phyloP scores from a whole-genome alignment of 768 basidiomycete species.

The Asterophora lycoperdoides region DNA sequence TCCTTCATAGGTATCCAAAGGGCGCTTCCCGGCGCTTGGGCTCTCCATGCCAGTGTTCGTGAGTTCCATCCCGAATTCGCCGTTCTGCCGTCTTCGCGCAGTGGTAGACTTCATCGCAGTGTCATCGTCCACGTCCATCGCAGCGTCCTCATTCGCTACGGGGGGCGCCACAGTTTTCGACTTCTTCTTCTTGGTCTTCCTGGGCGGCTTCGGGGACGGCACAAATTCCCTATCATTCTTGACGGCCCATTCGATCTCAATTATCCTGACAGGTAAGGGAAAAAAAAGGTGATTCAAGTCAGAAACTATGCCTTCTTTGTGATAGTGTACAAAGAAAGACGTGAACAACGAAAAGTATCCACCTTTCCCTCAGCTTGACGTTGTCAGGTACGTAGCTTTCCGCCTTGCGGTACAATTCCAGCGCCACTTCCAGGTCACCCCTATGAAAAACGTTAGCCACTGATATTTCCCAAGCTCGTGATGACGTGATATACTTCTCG shows the following conservation, averaged over 20 bases:
- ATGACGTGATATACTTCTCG: slow-evolving; percentile 58
- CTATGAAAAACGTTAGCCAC: slow-evolving; percentile 30
- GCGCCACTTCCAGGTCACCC: slow-evolving; percentile 75
- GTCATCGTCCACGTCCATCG: slow-evolving; percentile 26
- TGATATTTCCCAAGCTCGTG: neutral
- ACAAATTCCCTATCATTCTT: slow-evolving; percentile 57
- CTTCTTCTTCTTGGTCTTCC: slow-evolving; percentile 35
- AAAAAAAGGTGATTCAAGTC: slow-evolving; percentile 34
- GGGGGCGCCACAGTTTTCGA: slow-evolving; percentile 22
- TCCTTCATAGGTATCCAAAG: slow-evolving; percentile 26
- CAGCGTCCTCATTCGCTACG: slow-evolving; percentile 23
- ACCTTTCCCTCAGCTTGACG: slow-evolving; percentile 83
- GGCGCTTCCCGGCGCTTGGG: slow-evolving; percentile 36
- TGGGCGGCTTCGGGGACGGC: slow-evolving; percentile 49
- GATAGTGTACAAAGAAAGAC: slow-evolving; percentile 59
- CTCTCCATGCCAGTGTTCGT: slow-evolving; percentile 35
- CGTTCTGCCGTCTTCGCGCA: slow-evolving; percentile 17
- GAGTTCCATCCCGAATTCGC: slow-evolving; percentile 40
- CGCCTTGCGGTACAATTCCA: slow-evolving; percentile 80
- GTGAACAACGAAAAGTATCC: slow-evolving; percentile 66
- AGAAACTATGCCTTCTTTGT: slow-evolving; percentile 35
- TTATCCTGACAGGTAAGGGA: slow-evolving; percentile 52
- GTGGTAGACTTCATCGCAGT: slow-evolving; percentile 7
- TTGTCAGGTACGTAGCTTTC: slow-evolving; percentile 85
- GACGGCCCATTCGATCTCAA: slow-evolving; percentile 78